Evolutionary conservation across 257 asterid genomes (phyloP), one percentile per base, ranked within the genome.

Genomic region (Forsythia suspensa): DNA sequence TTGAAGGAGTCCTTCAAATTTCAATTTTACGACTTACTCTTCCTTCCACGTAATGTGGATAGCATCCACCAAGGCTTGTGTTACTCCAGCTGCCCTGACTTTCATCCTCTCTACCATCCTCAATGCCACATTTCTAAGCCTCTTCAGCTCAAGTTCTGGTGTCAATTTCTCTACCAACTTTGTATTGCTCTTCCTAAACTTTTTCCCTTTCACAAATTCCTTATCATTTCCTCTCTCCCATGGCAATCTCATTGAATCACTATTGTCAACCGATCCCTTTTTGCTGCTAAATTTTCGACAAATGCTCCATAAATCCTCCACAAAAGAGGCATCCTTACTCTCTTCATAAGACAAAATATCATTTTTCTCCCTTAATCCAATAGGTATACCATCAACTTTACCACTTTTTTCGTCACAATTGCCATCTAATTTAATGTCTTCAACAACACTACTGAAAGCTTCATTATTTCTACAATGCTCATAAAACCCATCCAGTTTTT

Each of bases 21-120:
- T 93, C 80, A 95, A 70, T 76, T 95, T 95, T 73, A 95, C 94
- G 55, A 93, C 89, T 85, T 95, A 98, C 38, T 95, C 97, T 61
- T 38, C 43, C 80, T 84, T 88, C 99, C 99, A 95, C 71, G 91
- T 95, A 52, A 90, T 88, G 70, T 89, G 93, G 76, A 95, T 91
- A 38, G 88, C 80, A 46, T 89, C 90, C 59, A 90, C 96, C 81
- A 95, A 80, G 55, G 78, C 86, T 77, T 91, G 98, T 4, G 97
- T 93, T 72, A 93, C 88, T 59, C 99, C 97, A 38, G 87, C 92
- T 40, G 91, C 87, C 15, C 97, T 96, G 37, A 92, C 97, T 75
- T 88, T 95, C 63, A 89, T 93, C 74, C 97, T 87, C 85, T 95
- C 98, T 78, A 86, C 81, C 98, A 89, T 91, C 75, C 94, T 89